Evolutionary conservation across 2,329 filamentous ascomycete species (phyloP).

Genomic region (Phialophora chinensis): DNA sequence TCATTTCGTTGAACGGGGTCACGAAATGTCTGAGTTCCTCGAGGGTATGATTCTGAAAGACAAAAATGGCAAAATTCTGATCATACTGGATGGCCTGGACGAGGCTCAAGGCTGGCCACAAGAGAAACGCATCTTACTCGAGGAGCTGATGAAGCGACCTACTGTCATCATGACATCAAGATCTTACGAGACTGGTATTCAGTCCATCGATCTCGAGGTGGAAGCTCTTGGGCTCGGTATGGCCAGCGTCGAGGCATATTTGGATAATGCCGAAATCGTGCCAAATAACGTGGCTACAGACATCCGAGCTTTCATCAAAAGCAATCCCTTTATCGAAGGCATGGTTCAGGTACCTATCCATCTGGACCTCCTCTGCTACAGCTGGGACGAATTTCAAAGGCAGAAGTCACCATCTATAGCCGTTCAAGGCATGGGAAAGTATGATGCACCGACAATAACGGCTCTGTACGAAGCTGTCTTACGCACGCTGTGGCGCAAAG

Average conservation of each 20-base stretch:
- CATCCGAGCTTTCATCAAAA: neutral
- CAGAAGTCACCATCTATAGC: too few species aligned
- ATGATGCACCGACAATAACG: neutral
- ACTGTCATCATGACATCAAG: neutral
- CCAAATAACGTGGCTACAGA: neutral
- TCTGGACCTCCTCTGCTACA: neutral
- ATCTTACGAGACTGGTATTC: neutral
- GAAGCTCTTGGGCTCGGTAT: neutral
- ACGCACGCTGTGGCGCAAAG: neutral
- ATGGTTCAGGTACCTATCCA: neutral
- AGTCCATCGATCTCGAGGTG: neutral
- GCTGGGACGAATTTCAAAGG: neutral
- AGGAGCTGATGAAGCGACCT: neutral
- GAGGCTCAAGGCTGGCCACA: conserved; percentile 42
- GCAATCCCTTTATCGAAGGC: neutral
- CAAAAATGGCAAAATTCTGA: conserved; percentile 43
- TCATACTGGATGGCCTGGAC: conserved; percentile 54
- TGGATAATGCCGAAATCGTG: neutral
- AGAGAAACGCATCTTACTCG: neutral
- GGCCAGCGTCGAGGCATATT: neutral
- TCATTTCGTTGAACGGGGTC: too few species aligned
- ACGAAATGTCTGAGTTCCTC: too few species aligned
- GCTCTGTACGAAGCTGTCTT: neutral
- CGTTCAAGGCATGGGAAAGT: neutral
- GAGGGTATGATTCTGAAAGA: neutral